Evolutionary conservation across 345 rosid species (phyloP).

Genomic region (Conringia planisiliqua): DNA sequence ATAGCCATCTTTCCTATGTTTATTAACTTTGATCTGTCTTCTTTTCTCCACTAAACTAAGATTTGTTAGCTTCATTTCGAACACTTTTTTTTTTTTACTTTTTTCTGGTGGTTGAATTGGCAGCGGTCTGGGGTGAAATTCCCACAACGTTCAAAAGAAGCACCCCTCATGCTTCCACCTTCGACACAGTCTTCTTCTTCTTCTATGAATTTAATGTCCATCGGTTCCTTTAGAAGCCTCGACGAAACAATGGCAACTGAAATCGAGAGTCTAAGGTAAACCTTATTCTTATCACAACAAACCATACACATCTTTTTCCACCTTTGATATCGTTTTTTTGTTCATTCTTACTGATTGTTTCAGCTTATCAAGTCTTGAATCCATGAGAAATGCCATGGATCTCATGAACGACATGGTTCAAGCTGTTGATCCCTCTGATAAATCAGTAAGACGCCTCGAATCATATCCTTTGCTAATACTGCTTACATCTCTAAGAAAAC

Average conservation of each 20-base stretch:
- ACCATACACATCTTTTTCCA: neutral
- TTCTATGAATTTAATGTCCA: constrained; percentile 66
- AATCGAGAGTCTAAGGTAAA: constrained; percentile 71
- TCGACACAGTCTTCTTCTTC: constrained; percentile 46
- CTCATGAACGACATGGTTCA: constrained; percentile 85
- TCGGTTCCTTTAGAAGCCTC: constrained; percentile 74
- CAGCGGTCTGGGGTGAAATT: constrained; percentile 80
- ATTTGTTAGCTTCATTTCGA: neutral
- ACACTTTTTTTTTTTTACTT: neutral
- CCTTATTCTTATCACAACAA: neutral
- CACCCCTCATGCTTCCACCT: constrained; percentile 78
- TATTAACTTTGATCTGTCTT: no score
- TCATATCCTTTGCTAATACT: neutral
- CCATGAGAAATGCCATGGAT: constrained; percentile 75
- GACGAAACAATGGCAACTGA: constrained; percentile 95
- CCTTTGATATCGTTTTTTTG: neutral
- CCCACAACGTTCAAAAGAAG: constrained; percentile 64
- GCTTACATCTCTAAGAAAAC: no score
- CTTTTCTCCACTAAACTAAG: neutral
- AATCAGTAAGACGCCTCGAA: constrained; percentile 42
- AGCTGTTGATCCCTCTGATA: constrained; percentile 66
- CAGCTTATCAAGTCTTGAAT: constrained; percentile 74
- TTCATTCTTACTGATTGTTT: neutral
- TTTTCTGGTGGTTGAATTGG: neutral
- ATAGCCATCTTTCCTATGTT: neutral